Percentiles rank a stretch among this genome's conserved stretches.
phyloP scores from a whole-genome alignment of 2,329 filamentous ascomycete species.

The Mycosphaerelloides madeirae region DNA sequence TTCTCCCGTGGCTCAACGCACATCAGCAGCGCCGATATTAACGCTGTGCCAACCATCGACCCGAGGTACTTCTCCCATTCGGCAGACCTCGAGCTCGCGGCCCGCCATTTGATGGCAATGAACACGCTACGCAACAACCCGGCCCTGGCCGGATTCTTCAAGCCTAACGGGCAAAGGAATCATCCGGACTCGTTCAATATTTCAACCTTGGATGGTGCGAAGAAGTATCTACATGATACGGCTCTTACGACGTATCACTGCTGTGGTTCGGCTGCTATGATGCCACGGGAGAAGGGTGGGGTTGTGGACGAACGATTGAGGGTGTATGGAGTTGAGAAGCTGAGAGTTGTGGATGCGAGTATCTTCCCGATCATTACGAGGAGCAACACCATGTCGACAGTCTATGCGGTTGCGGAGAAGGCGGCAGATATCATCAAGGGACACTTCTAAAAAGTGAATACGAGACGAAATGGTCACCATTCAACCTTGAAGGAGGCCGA shows the following conservation, averaged over 20 bases:
- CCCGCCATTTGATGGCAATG: neutral
- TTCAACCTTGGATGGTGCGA: slow-evolving; percentile 5
- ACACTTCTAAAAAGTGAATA: no score
- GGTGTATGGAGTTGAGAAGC: slow-evolving; percentile 20
- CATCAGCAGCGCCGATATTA: slow-evolving; percentile 18
- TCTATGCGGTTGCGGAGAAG: slow-evolving; percentile 10
- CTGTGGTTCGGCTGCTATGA: slow-evolving; percentile 22
- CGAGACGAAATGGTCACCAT: no score
- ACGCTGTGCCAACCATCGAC: slow-evolving; percentile 21
- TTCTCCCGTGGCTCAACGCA: slow-evolving; percentile 44
- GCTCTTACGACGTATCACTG: slow-evolving; percentile 13
- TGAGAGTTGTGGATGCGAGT: slow-evolving; percentile 26
- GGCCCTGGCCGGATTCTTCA: slow-evolving; percentile 8
- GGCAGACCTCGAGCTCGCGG: slow-evolving; percentile 32
- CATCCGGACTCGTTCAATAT: slow-evolving; percentile 9
- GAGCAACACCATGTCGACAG: neutral
- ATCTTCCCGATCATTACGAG: slow-evolving; percentile 16
- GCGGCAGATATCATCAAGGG: slow-evolving; percentile 8
- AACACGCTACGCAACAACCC: slow-evolving; percentile 6
- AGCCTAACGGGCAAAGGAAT: slow-evolving; percentile 3
- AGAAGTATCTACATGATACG: slow-evolving; percentile 8
- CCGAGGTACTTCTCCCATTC: slow-evolving; percentile 37
- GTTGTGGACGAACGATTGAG: slow-evolving; percentile 23
- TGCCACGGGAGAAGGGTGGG: slow-evolving; percentile 12
- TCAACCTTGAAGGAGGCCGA: no score